phyloP scores from a whole-genome alignment of 2,329 filamentous ascomycete species.

The Rutstroemia sp. region DNA sequence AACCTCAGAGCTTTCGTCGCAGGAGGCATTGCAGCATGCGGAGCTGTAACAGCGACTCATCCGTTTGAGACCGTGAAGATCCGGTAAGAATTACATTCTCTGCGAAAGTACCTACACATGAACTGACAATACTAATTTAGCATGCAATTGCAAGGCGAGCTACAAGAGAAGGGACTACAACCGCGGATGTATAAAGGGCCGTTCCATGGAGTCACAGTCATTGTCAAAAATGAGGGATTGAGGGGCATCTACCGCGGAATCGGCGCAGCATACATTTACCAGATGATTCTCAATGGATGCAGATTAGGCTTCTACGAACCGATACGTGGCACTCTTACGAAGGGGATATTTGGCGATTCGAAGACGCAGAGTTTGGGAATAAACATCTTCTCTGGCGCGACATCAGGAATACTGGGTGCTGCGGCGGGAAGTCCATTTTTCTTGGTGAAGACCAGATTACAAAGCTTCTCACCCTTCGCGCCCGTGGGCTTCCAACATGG shows the following conservation, averaged over 20 bases:
- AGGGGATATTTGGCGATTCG: slow-evolving; percentile 62
- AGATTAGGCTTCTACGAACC: slow-evolving; percentile 97
- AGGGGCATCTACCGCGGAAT: slow-evolving; percentile 82
- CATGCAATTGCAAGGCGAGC: slow-evolving; percentile 92
- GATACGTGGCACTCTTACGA: slow-evolving; percentile 65
- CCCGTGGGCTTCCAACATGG: slow-evolving; percentile 96
- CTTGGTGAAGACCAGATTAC: slow-evolving; percentile 91
- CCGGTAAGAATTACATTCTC: slow-evolving; percentile 47
- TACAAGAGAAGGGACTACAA: slow-evolving; percentile 78
- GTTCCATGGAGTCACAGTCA: slow-evolving; percentile 83
- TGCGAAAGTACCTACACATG: background rate
- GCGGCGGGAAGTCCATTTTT: slow-evolving; percentile 95
- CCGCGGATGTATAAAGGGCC: slow-evolving; percentile 86
- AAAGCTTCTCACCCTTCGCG: slow-evolving; percentile 86
- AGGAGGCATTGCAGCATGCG: slow-evolving; percentile 92
- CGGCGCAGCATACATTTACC: slow-evolving; percentile 90
- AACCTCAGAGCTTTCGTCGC: slow-evolving; percentile 71
- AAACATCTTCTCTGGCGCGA: slow-evolving; percentile 89
- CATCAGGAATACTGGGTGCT: slow-evolving; percentile 83
- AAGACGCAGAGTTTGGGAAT: slow-evolving; percentile 77
- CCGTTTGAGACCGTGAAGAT: slow-evolving; percentile 99
- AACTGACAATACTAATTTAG: slow-evolving; percentile 37
- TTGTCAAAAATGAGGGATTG: slow-evolving; percentile 83
- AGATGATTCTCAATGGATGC: slow-evolving; percentile 93
- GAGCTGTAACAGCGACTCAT: slow-evolving; percentile 94